Evolutionary conservation across 768 basidiomycete species (phyloP).

Genomic region (Russula abietina): DNA sequence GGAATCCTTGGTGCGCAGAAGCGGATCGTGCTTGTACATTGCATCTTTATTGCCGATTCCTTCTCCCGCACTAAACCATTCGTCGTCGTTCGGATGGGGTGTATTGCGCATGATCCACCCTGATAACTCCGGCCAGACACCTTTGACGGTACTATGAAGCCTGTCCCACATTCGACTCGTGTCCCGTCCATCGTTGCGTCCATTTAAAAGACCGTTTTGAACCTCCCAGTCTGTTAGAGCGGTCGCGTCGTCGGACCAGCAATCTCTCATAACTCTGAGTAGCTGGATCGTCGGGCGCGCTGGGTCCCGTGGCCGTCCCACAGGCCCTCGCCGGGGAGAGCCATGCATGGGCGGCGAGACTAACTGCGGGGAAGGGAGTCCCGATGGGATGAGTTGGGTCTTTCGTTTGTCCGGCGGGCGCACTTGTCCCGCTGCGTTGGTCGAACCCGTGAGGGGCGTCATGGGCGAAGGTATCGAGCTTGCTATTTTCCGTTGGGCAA

Average conservation of each 20-base stretch:
- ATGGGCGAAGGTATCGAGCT: not conserved
- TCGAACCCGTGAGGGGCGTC: too few relatives aligned
- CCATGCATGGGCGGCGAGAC: not conserved
- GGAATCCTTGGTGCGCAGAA: not conserved
- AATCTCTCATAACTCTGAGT: not conserved
- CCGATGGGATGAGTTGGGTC: not conserved
- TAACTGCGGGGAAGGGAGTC: not conserved
- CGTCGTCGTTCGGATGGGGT: not conserved
- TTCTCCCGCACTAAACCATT: not conserved
- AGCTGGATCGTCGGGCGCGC: not conserved
- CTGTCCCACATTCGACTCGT: not conserved
- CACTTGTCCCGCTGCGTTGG: not conserved
- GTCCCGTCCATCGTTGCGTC: not conserved
- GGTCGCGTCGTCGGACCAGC: too few relatives aligned
- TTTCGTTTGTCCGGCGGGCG: not conserved
- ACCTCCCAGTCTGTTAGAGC: too few relatives aligned
- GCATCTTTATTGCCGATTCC: not conserved
- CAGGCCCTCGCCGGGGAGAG: not conserved
- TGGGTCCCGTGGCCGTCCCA: not conserved
- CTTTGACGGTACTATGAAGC: not conserved
- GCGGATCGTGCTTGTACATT: not conserved
- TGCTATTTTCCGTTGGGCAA: too few relatives aligned
- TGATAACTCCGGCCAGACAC: not conserved
- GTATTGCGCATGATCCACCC: constrained; percentile 9
- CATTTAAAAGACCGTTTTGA: too few relatives aligned